Evolutionary conservation across 331 rosid species (phyloP).

Genomic region (Acacia pycnantha): DNA sequence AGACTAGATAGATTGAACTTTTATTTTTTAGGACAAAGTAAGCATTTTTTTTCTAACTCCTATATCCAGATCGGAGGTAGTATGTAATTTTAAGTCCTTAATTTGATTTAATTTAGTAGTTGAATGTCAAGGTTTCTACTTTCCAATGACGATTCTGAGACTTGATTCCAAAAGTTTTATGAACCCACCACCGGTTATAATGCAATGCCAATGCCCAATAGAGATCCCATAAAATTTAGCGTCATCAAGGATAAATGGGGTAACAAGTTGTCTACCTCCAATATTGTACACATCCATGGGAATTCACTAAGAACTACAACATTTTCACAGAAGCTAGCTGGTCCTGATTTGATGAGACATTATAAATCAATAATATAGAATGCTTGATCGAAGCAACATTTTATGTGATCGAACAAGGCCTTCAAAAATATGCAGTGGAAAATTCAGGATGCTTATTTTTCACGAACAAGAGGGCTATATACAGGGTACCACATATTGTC

Average conservation of each 20-base stretch:
- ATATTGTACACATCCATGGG: neutral
- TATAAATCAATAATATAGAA: conserved; percentile 16
- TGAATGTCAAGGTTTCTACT: neutral
- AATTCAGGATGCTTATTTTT: conserved; percentile 46
- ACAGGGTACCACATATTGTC: conserved; percentile 82
- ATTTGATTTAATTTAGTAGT: neutral
- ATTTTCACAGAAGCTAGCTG: conserved; percentile 14
- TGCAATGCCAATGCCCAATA: neutral
- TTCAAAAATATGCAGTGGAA: neutral
- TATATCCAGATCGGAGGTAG: too few species aligned
- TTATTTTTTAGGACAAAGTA: too few species aligned
- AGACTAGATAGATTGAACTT: too few species aligned
- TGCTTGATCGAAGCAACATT: conserved; percentile 20
- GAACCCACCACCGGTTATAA: neutral
- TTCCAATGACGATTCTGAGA: neutral
- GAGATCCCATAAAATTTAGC: neutral
- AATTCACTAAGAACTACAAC: neutral
- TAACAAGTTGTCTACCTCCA: neutral
- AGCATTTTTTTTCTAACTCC: too few species aligned
- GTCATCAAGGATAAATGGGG: neutral
- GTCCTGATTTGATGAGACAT: conserved; percentile 7
- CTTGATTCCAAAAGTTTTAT: neutral
- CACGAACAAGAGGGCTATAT: conserved; percentile 93
- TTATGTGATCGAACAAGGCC: conserved; percentile 8
- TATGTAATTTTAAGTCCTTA: too few species aligned